phyloP scores from a whole-genome alignment of 2,329 filamentous ascomycete genomes.

The Trichoderma sp. region DNA sequence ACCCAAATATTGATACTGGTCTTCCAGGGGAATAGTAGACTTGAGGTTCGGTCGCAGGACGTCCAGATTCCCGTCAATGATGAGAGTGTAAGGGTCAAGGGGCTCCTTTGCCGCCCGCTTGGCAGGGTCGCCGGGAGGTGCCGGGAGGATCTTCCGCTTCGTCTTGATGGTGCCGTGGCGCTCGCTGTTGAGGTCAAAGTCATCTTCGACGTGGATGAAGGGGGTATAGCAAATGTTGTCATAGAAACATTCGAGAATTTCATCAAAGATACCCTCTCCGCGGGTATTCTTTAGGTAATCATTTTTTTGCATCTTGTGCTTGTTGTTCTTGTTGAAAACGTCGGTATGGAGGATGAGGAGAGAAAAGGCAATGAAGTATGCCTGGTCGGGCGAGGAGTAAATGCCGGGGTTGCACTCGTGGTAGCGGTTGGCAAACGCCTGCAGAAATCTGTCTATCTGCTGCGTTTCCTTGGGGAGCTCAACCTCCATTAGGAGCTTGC shows the following conservation, averaged over 20 bases:
- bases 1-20: slow-evolving; percentile 85
- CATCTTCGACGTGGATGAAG: slow-evolving; percentile 96
- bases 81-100: slow-evolving; percentile 91
- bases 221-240: slow-evolving; percentile 98
- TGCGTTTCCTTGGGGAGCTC: slow-evolving; percentile 96
- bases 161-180: slow-evolving; percentile 68
- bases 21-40: slow-evolving; percentile 89
- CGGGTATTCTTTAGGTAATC: slow-evolving; percentile 95
- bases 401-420: slow-evolving; percentile 98
- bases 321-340: slow-evolving; percentile 99
- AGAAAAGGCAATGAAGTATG: slow-evolving; percentile 98
- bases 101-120: slow-evolving; percentile 72
- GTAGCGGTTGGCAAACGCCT: slow-evolving; percentile 93
- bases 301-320: slow-evolving; percentile 94
- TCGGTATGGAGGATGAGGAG: slow-evolving; percentile 95
- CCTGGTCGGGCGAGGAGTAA: slow-evolving; percentile 84
- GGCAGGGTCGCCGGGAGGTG: slow-evolving; percentile 49
- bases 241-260: slow-evolving; percentile 93
- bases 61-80: slow-evolving; percentile 85
- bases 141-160: slow-evolving; percentile 67
- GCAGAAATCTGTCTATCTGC: slow-evolving; percentile 91
- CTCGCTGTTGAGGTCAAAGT: slow-evolving; percentile 74
- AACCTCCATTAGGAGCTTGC: slow-evolving; percentile 93
- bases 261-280: slow-evolving; percentile 87
- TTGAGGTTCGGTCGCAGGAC: slow-evolving; percentile 78